These are phyloP conservation scores for Trichoderma lentiforme DNA, from an alignment of 2,329 filamentous ascomycete genomes.

Conservation along the genomic window DNA sequence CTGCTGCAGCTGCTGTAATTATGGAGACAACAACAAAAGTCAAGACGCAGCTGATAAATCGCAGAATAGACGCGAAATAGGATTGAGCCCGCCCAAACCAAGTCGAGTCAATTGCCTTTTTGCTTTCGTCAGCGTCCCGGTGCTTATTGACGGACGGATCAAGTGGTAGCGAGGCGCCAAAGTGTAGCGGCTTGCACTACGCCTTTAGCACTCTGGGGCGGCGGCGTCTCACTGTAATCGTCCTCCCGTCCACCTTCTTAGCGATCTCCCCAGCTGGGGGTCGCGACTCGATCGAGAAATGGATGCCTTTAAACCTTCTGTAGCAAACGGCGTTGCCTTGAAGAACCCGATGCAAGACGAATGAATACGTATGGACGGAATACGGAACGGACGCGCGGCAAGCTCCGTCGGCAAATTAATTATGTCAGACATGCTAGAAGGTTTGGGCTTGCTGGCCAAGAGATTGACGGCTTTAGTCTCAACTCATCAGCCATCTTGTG, in stretches of 20 bases:
- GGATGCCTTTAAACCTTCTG: background rate
- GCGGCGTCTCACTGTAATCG: background rate
- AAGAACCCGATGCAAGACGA: background rate
- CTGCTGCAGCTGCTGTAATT: background rate
- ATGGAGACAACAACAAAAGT: background rate
- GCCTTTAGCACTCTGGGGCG: background rate
- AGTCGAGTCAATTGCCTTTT: background rate
- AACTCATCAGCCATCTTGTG: background rate
- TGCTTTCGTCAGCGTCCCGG: conserved; percentile 7
- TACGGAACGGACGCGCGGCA: background rate
- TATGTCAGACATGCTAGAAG: background rate
- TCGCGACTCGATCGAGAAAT: background rate
- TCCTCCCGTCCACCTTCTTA: background rate
- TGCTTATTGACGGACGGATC: background rate
- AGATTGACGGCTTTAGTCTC: background rate
- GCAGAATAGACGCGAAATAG: background rate
- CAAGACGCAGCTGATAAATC: background rate
- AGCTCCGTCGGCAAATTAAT: background rate
- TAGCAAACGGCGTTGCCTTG: background rate
- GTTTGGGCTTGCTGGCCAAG: background rate
- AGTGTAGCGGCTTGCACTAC: background rate
- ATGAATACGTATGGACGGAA: background rate
- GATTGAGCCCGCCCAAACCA: background rate
- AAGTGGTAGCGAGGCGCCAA: background rate
- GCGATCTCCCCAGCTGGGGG: background rate